These are phyloP conservation scores for Fusarium chaquense DNA, from an alignment of 2,329 filamentous ascomycete species.

Conservation along the genomic window DNA sequence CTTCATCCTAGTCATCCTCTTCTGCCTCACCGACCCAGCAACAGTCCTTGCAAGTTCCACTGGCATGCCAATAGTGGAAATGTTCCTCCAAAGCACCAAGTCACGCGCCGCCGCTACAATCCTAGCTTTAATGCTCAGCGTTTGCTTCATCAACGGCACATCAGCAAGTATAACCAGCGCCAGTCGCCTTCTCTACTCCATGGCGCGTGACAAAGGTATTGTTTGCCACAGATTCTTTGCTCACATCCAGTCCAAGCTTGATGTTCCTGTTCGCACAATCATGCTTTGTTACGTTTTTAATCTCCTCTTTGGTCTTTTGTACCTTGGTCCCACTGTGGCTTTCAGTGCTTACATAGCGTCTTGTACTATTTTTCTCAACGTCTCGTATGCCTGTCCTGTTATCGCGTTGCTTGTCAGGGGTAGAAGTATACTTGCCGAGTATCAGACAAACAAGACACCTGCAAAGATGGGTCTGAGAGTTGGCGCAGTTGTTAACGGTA, in stretches of 20 bases:
- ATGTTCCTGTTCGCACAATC: slow-evolving; percentile 31
- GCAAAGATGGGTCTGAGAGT: slow-evolving; percentile 4
- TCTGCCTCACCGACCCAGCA: slow-evolving; percentile 55
- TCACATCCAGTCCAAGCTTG: slow-evolving; percentile 21
- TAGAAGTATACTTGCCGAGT: background rate
- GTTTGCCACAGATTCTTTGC: slow-evolving; percentile 25
- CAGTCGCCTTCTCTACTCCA: slow-evolving; percentile 56
- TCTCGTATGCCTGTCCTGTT: slow-evolving; percentile 32
- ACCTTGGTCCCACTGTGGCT: slow-evolving; percentile 32
- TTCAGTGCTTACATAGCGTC: slow-evolving; percentile 37
- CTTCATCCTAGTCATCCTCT: slow-evolving; percentile 58
- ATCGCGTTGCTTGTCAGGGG: slow-evolving; percentile 28
- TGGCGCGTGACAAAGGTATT: slow-evolving; percentile 40
- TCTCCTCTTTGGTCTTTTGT: slow-evolving; percentile 32
- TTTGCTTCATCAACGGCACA: slow-evolving; percentile 61
- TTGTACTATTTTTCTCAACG: slow-evolving; percentile 39
- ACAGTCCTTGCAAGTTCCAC: slow-evolving; percentile 54
- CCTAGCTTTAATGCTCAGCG: slow-evolving; percentile 52
- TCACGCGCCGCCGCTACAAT: slow-evolving; percentile 55
- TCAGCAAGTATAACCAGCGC: slow-evolving; percentile 55
- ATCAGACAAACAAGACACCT: slow-evolving; percentile 14
- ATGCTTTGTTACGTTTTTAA: slow-evolving; percentile 34
- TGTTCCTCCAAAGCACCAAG: slow-evolving; percentile 58
- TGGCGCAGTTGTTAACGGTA: background rate
- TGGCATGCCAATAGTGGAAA: slow-evolving; percentile 60